phyloP scores from a whole-genome alignment of 2,329 filamentous ascomycete species.

The Colletotrichum liaoningense region DNA sequence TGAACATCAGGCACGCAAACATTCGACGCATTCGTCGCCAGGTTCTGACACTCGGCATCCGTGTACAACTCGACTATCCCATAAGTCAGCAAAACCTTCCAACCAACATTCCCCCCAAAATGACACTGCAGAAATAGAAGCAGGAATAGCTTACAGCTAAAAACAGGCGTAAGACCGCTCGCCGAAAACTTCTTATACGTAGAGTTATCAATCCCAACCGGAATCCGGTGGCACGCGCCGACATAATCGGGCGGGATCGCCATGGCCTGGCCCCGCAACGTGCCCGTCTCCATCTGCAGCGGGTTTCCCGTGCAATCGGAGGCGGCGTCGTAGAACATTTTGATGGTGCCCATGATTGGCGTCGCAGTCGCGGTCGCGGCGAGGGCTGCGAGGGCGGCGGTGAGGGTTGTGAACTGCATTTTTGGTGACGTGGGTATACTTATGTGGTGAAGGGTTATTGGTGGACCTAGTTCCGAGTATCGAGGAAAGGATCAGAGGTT shows the following conservation, averaged over 20 bases:
- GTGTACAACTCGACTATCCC: slow-evolving; percentile 20
- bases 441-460: not conserved
- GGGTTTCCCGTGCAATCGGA: slow-evolving; percentile 5
- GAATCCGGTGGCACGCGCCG: not conserved
- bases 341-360: slow-evolving; percentile 25
- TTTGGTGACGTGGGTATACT: not conserved
- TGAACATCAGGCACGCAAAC: slow-evolving; percentile 23
- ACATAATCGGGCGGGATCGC: slow-evolving; percentile 1
- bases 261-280: not conserved
- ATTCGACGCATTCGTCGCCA: slow-evolving; percentile 17
- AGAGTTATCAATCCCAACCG: slow-evolving; percentile 1
- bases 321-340: slow-evolving; percentile 24
- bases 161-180: not conserved
- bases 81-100: not conserved
- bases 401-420: slow-evolving; percentile 18
- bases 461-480: not conserved
- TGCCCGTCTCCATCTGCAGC: not conserved
- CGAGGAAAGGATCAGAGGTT: not conserved
- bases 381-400: slow-evolving; percentile 17
- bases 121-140: not conserved
- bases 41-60: slow-evolving; percentile 11
- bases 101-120: too few relatives aligned
- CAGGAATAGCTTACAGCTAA: slow-evolving; percentile 2
- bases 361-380: slow-evolving; percentile 11
- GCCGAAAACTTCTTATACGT: slow-evolving; percentile 26